Percentiles rank a stretch among this genome's conserved stretches.
Conservation (phyloP, 257 asterid species). For the Datura wrightii region DNA sequence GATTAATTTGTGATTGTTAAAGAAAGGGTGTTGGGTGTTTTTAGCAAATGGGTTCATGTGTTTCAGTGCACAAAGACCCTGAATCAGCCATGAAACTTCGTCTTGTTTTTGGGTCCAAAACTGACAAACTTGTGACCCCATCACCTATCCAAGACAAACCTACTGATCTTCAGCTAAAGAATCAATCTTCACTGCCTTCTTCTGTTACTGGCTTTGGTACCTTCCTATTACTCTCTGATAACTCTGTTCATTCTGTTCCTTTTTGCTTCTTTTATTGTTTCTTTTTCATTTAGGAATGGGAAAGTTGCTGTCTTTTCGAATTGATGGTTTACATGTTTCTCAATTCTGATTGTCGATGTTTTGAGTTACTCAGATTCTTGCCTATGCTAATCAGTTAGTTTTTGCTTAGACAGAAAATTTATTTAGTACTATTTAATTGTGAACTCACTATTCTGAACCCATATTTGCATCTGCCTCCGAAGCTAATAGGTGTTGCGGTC, state of each 20-base stretch:
- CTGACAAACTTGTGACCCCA: constrained; percentile 50
- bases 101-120: constrained; percentile 50
- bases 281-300: background rate
- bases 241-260: background rate
- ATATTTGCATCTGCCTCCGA: background rate
- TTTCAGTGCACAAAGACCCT: constrained; percentile 45
- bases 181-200: constrained; percentile 33
- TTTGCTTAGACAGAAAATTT: background rate
- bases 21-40: background rate
- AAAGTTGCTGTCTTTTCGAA: background rate
- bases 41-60: constrained; percentile 51
- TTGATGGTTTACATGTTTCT: background rate
- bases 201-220: constrained; percentile 38
- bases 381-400: background rate
- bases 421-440: background rate
- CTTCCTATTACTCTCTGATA: background rate
- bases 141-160: constrained; percentile 55
- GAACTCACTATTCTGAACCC: background rate
- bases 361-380: background rate
- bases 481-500: background rate
- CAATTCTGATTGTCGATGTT: background rate
- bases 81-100: constrained; percentile 52
- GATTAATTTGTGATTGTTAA: background rate
- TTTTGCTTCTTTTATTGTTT: background rate
- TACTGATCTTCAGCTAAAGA: constrained; percentile 41